A percentile compares a stretch with the other conserved stretches of the same genome.
Evolutionary conservation across 177 flowering plant genomes (phyloP).

Genomic region (Vitis hybrid): DNA sequence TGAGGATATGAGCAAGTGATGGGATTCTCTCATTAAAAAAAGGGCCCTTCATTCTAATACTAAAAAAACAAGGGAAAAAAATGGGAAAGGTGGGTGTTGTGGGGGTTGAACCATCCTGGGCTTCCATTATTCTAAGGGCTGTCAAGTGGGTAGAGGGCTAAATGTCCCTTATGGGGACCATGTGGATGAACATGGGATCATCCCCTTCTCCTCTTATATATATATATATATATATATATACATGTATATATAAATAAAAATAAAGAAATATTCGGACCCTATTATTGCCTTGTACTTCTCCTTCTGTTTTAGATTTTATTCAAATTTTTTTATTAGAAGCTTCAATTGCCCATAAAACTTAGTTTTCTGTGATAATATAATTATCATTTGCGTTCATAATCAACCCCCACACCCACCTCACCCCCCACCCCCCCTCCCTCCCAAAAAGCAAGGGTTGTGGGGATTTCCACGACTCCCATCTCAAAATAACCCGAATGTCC

Average conservation of each 20-base stretch:
- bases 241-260: too few species aligned
- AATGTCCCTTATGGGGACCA: constrained; percentile 36
- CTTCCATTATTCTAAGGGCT: constrained; percentile 21
- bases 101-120: constrained; percentile 7
- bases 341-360: constrained; percentile 4
- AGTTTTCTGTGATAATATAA: too few species aligned
- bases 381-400: too few species aligned
- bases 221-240: too few species aligned
- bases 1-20: constrained; percentile 8
- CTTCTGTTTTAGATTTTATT: constrained; percentile 7
- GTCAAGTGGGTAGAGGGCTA: constrained; percentile 35
- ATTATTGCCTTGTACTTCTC: constrained; percentile 20
- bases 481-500: too few species aligned
- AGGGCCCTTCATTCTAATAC: background rate
- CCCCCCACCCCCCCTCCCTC: too few species aligned
- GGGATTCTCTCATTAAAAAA: constrained; percentile 5
- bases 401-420: too few species aligned
- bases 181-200: constrained; percentile 33
- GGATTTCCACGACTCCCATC: too few species aligned
- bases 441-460: too few species aligned
- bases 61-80: too few species aligned
- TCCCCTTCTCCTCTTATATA: background rate
- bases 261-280: background rate
- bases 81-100: background rate
- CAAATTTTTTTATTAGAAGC: constrained; percentile 1